These are phyloP conservation scores for Annona squamosa DNA, from an alignment of 164 flowering plant genomes.

Conservation along the genomic window DNA sequence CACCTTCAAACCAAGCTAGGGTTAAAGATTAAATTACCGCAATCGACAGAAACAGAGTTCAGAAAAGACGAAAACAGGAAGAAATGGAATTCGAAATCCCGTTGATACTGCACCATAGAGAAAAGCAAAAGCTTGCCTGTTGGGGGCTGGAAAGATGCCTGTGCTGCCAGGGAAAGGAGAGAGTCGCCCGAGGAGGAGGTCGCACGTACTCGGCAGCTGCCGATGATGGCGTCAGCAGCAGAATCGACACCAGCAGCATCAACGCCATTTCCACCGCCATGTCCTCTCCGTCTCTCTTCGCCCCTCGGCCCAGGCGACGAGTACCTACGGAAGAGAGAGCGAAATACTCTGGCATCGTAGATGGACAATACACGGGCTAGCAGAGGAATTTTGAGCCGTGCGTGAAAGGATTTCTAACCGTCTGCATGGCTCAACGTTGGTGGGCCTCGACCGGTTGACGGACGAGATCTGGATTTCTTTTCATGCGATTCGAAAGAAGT, in stretches of 20 bases:
- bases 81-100: not conserved
- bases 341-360: too few species aligned
- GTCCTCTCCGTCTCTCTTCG: not conserved
- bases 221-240: constrained; percentile 16
- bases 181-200: constrained; percentile 53
- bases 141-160: constrained; percentile 48
- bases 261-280: not conserved
- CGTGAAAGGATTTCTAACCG: too few species aligned
- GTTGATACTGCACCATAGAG: not conserved
- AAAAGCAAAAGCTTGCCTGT: constrained; percentile 34
- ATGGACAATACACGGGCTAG: too few species aligned
- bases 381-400: too few species aligned
- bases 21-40: not conserved
- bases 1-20: not conserved
- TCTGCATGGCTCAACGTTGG: too few species aligned
- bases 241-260: constrained; percentile 7
- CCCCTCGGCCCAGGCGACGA: not conserved
- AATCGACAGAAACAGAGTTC: not conserved
- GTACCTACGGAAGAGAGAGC: not conserved
- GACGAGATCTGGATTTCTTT: too few species aligned
- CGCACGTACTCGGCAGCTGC: constrained; percentile 54
- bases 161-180: constrained; percentile 42
- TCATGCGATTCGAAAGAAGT: too few species aligned
- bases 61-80: not conserved
- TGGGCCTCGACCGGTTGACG: too few species aligned